These are phyloP conservation scores for Populus hybrid DNA, from an alignment of 441 rosid species.

Conservation along the genomic window DNA sequence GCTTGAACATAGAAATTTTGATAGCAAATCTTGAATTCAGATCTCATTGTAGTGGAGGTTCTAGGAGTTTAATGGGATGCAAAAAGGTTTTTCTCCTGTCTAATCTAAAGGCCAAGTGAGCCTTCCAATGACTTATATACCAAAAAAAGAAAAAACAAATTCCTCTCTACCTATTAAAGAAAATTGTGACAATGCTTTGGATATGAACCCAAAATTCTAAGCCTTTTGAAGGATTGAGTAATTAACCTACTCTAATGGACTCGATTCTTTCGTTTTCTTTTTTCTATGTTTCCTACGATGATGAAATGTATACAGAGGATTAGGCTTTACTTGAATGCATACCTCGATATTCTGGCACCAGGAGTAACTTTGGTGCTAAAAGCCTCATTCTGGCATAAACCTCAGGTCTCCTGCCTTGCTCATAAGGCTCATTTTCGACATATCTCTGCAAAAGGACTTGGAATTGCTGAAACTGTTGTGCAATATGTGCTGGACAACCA, in stretches of 20 bases:
- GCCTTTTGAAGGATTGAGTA: not conserved
- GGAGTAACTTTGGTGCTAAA: conserved; percentile 84
- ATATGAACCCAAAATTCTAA: not conserved
- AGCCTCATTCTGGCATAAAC: conserved; percentile 90
- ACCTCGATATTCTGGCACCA: conserved; percentile 95
- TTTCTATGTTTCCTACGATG: not conserved
- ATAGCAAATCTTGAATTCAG: not conserved
- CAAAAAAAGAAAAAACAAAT: too few relatives aligned
- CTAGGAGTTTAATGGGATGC: not conserved
- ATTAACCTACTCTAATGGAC: not conserved
- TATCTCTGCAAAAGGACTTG: conserved; percentile 87
- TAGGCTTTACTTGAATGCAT: not conserved
- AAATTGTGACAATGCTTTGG: too few relatives aligned
- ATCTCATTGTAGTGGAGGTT: not conserved
- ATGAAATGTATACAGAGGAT: not conserved
- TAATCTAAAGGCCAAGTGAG: not conserved
- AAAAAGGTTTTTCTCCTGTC: not conserved
- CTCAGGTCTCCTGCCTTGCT: conserved; percentile 90
- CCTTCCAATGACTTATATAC: not conserved
- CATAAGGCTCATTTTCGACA: conserved; percentile 89
- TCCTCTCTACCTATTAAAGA: too few relatives aligned
- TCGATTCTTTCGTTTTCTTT: not conserved
- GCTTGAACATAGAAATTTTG: not conserved
- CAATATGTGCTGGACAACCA: conserved; percentile 72
- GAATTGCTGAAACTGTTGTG: conserved; percentile 88